Evolutionary conservation across 257 asterid species (phyloP).

Genomic region (Lycium ferocissimum): DNA sequence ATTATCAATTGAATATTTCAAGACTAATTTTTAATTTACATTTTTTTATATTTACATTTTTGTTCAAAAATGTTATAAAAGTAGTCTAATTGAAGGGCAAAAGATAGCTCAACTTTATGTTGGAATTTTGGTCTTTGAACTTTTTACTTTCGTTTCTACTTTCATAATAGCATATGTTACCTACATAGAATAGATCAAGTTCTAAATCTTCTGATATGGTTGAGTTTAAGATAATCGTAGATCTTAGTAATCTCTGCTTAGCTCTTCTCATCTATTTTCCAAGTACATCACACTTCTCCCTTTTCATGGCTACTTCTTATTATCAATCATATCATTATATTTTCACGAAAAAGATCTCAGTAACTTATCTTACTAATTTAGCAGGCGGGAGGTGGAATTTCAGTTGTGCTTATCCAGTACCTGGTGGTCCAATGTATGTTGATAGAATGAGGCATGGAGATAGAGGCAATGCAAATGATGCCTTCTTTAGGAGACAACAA

Average conservation of each 20-base stretch:
- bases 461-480: slow-evolving; percentile 47
- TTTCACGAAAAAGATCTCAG: slow-evolving; percentile 1
- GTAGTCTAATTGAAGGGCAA: background rate
- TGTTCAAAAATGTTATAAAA: slow-evolving; percentile 4
- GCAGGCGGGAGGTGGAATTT: slow-evolving; percentile 63
- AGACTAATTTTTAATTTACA: background rate
- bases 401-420: slow-evolving; percentile 50
- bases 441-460: slow-evolving; percentile 50
- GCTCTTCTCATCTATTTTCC: background rate
- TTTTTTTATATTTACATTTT: slow-evolving; percentile 16
- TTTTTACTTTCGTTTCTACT: background rate
- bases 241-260: background rate
- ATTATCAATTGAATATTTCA: background rate
- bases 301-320: background rate
- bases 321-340: background rate
- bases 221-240: background rate
- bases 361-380: slow-evolving; percentile 28
- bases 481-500: slow-evolving; percentile 52
- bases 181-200: background rate
- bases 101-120: slow-evolving; percentile 14
- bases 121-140: background rate
- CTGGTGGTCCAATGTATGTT: slow-evolving; percentile 41
- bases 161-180: background rate
- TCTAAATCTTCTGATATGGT: background rate
- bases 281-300: background rate